Evolutionary conservation across 1,284 basidiomycete species (phyloP).

Genomic region (Cryptococcus amylolentus): DNA sequence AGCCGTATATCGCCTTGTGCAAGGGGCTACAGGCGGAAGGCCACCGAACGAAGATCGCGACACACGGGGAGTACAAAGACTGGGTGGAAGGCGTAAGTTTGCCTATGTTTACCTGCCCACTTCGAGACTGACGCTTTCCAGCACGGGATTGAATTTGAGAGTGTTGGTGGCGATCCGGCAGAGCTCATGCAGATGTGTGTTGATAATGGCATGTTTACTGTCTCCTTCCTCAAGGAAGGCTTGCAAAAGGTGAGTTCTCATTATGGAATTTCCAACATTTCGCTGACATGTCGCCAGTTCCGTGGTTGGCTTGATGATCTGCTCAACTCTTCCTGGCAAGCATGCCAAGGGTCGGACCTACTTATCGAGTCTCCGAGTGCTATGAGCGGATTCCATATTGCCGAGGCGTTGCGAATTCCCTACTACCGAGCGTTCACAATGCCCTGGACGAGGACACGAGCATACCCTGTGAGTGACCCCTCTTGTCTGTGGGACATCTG

Average conservation of each 20-base stretch:
- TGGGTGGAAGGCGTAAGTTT: constrained; percentile 87
- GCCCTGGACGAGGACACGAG: constrained; percentile 63
- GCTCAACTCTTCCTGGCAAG: constrained; percentile 87
- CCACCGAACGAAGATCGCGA: constrained; percentile 40
- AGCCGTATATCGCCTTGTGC: constrained; percentile 89
- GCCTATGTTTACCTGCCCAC: not conserved
- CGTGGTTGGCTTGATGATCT: constrained; percentile 96
- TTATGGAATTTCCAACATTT: not conserved
- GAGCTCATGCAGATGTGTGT: constrained; percentile 92
- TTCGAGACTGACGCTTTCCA: constrained; percentile 38
- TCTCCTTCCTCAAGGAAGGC: constrained; percentile 87
- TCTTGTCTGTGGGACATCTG: too few species aligned
- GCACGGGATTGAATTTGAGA: constrained; percentile 89
- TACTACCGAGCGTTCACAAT: constrained; percentile 88
- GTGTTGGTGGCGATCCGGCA: constrained; percentile 93
- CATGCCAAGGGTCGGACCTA: constrained; percentile 89
- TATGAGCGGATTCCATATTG: constrained; percentile 98
- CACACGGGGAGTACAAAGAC: constrained; percentile 87
- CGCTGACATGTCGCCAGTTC: constrained; percentile 59
- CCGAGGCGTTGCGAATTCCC: constrained; percentile 86
- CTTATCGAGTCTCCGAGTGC: constrained; percentile 93
- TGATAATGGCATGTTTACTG: constrained; percentile 94
- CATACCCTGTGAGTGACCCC: constrained; percentile 62
- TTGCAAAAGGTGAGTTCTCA: constrained; percentile 65
- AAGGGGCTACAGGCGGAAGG: constrained; percentile 82